phyloP scores from a whole-genome alignment of 805 yeast genomes.

The Ogataea corticis region DNA sequence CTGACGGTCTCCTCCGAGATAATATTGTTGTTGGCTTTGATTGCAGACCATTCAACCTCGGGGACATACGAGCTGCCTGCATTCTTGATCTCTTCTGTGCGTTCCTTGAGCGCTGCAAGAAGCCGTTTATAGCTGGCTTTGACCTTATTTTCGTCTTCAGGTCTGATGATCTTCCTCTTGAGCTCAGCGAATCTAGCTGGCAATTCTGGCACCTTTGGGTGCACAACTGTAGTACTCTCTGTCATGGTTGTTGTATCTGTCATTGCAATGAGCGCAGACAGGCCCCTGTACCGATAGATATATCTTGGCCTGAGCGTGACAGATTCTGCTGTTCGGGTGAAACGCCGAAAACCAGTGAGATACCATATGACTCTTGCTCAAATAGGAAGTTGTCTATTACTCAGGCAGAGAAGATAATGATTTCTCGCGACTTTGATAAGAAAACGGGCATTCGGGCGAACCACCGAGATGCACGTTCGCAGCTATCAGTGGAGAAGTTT shows the following conservation, averaged over 20 bases:
- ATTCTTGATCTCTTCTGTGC: conserved; percentile 21
- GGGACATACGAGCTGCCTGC: conserved; percentile 30
- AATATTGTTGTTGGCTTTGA: conserved; percentile 13
- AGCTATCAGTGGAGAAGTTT: no score
- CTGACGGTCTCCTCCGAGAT: conserved; percentile 8
- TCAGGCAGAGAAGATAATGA: no score
- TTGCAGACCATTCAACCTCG: conserved; percentile 23
- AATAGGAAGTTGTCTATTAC: no score
- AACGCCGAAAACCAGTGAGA: no score
- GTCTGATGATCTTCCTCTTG: conserved; percentile 25
- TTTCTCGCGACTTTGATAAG: not conserved
- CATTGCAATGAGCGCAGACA: no score
- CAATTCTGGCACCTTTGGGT: conserved; percentile 1
- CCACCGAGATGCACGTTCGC: not conserved
- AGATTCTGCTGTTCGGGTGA: no score
- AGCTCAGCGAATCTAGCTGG: conserved; percentile 5
- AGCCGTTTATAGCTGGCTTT: conserved; percentile 34
- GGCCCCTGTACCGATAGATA: no score
- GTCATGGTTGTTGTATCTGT: no score
- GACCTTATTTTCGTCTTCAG: conserved; percentile 31
- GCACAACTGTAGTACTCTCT: no score
- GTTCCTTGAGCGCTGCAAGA: conserved; percentile 25
- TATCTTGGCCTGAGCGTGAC: no score
- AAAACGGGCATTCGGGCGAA: conserved; percentile 4
- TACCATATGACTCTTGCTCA: not conserved